These are phyloP conservation scores for Tuber umbilicatum DNA, from an alignment of 495 filamentous ascomycete genomes.

Conservation along the genomic window DNA sequence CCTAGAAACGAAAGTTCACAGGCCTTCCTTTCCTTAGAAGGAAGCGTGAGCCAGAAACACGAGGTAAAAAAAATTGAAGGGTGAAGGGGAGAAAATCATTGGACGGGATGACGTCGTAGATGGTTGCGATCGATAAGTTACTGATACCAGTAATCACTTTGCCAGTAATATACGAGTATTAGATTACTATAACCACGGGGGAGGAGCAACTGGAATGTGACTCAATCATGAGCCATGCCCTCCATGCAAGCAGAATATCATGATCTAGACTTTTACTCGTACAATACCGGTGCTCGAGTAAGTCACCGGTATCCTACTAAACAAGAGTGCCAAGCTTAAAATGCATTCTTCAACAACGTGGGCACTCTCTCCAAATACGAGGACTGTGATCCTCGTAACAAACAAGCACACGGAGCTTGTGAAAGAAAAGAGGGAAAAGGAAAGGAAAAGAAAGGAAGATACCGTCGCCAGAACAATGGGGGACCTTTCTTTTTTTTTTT, in stretches of 20 bases:
- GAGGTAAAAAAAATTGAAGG: constrained; percentile 26
- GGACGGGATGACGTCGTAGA: constrained; percentile 33
- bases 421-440: neutral
- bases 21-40: constrained; percentile 26
- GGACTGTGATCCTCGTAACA: neutral
- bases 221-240: constrained; percentile 1
- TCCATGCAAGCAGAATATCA: neutral
- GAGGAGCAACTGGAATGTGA: neutral
- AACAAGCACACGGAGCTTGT: neutral
- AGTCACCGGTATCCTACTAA: neutral
- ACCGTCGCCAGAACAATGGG: neutral
- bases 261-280: neutral
- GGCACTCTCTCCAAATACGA: neutral
- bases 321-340: neutral
- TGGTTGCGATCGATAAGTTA: constrained; percentile 5
- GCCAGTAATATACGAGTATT: too few relatives aligned
- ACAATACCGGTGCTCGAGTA: neutral
- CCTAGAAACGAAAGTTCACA: neutral
- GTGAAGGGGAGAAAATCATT: constrained; percentile 10
- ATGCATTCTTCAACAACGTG: neutral
- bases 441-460: neutral
- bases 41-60: constrained; percentile 24
- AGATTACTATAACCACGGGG: neutral
- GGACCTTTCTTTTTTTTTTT: neutral
- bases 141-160: too few relatives aligned